Evolutionary conservation across 208 protist species (phyloP), one percentile per base, ranked within the genome.

Genomic region (Wallacemonas collosoma): DNA sequence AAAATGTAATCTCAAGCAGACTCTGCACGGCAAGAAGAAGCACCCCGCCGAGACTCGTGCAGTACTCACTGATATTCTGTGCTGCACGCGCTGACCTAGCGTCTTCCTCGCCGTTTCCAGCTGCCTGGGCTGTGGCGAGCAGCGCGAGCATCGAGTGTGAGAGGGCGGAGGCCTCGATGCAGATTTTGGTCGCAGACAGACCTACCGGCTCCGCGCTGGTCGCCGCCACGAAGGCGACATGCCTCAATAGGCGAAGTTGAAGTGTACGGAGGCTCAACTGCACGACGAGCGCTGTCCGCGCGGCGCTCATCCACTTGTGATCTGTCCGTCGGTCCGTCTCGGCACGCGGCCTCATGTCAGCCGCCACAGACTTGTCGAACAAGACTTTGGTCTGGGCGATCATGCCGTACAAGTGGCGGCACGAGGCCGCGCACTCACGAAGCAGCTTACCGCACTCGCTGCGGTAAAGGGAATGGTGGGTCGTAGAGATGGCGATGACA

Each of bases 211-310:
- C 26, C 26, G 26, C 64, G 12, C 9, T 3, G 0, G 36, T 39
- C 54, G 35, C 50, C 15, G 9, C 14, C 12, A 57, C 72, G 38
- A 83, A 35, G 3, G 72, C 68, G 44, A 73, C 3, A 68, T 87
- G 79, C 1, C 79, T 75, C 66, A 84, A 67, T 50, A 65, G 47
- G 8, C 78, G 68, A 62, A 81, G 73, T 8, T 70, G 64, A 40
- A 87, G 68, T 11, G 26, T 26, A 17, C 39, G 26, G 66, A 71
- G 66, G 7, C 57, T 2, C 9, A 35, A 39, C 17, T 68, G 39
- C 63, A 56, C 36, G 63, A 54, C 26, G 26, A 26, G 26, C 26
- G 26, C 26, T 26, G 26, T 26, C 26, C 26, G 26, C 26, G 26
- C 26, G 26, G 26, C 26, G 26, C 26, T 26, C 26, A 26, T 26